These are phyloP conservation scores for Trichoderma polysporum DNA, from an alignment of 2,329 filamentous ascomycete genomes.

Conservation along the genomic window DNA sequence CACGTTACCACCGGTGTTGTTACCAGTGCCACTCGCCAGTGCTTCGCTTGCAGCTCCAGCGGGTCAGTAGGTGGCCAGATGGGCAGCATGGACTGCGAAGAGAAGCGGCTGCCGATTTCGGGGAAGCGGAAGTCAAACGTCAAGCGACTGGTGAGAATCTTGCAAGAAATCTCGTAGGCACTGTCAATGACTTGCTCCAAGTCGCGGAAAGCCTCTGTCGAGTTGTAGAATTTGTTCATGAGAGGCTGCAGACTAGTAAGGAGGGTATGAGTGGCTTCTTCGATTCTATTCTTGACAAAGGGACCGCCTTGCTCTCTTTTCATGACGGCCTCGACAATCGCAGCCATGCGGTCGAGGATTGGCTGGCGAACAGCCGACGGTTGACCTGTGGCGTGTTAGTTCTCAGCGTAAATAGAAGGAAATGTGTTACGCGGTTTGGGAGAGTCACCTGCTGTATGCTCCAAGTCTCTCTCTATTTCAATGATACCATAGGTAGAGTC, in stretches of 20 bases:
- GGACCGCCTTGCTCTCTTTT: conserved; percentile 31
- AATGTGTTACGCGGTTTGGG: background rate
- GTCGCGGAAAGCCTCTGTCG: conserved; percentile 42
- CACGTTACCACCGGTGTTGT: conserved; percentile 56
- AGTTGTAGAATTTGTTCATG: conserved; percentile 36
- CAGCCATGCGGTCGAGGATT: conserved; percentile 40
- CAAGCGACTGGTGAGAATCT: conserved; percentile 46
- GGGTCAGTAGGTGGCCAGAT: conserved; percentile 45
- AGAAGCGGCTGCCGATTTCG: conserved; percentile 51
- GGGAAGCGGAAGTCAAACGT: conserved; percentile 52
- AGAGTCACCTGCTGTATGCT: conserved; percentile 36
- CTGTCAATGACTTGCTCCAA: conserved; percentile 42
- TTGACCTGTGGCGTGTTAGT: conserved; percentile 32
- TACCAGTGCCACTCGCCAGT: conserved; percentile 53
- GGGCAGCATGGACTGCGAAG: conserved; percentile 46
- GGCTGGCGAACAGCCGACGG: conserved; percentile 39
- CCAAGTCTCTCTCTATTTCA: conserved; percentile 39
- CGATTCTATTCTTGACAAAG: conserved; percentile 37
- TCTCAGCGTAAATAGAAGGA: too few species aligned
- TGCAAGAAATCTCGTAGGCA: conserved; percentile 47
- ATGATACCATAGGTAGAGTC: conserved; percentile 37
- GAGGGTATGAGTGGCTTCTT: conserved; percentile 44
- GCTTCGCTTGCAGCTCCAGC: conserved; percentile 47
- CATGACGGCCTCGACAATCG: conserved; percentile 41
- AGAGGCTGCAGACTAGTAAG: conserved; percentile 41